Base-by-base conservation (phyloP, 345 rosid species). In the Alliaria petiolata region DNA sequence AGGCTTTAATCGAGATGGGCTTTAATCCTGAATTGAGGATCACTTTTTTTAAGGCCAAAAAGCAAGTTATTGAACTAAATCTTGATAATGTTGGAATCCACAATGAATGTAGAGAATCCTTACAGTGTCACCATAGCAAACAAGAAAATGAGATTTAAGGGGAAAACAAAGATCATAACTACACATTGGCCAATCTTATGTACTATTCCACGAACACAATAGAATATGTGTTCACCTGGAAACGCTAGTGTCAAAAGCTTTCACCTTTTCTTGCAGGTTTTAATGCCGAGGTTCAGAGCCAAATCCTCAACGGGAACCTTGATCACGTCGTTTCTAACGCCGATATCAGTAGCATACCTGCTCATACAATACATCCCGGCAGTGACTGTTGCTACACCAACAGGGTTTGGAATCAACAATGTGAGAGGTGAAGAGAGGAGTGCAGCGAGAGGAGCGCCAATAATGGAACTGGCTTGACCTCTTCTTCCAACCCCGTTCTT, bases 331-430 rank as follows among this genome's bases (percentile, higher is more conserved):
- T 74, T 79, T 30, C 97, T 85, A 70, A 95, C 90, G 6, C 96
- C 98, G 8, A 95, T 84, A 63, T 95, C 98, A 33, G 99, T 91
- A 16, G 99, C 97, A 75, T 89, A 91, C 79, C 96, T 79, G 74
- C 95, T 95, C 93, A 95, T 81, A 60, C 93, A 91, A 73, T 89
- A 95, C 97, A 91, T 85, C 54, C 97, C 98, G 30, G 95, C 99
- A 8, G 97, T 91, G 28, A 87, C 92, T 0, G 99, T 88, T 1
- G 95, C 97, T 49, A 95, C 85, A 31, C 97, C 97, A 57, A 91
- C 89, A 20, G 97, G 99, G 65, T 89, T 95, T 4, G 99, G 96
- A 84, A 91, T 89, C 76, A 95, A 80, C 80, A 95, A 59, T 61
- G 88, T 82, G 54, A 95, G 72, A 36, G 98, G 95, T 15, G 99